Conservation (phyloP, 2,329 filamentous ascomycete genomes). For the Pyricularia pennisetigena region DNA sequence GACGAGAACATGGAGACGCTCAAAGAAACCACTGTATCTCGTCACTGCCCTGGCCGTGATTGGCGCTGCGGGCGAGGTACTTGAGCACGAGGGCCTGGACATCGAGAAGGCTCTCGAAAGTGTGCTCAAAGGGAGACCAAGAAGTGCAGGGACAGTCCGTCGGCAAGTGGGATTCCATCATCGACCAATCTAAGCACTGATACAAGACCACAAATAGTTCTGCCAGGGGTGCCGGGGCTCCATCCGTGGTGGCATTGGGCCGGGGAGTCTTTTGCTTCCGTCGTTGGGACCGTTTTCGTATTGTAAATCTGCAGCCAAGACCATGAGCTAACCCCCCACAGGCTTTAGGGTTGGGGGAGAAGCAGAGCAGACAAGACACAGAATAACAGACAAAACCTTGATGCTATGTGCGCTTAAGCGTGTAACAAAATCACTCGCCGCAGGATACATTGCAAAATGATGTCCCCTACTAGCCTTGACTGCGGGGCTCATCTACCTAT, state of each 20-base stretch:
- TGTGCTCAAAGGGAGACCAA: not conserved
- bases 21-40: not conserved
- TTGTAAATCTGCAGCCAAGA: not conserved
- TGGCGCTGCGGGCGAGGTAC: not conserved
- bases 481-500: too few relatives aligned
- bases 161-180: not conserved
- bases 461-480: too few relatives aligned
- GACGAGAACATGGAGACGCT: not conserved
- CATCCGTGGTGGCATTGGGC: not conserved
- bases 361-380: not conserved
- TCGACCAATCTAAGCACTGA: not conserved
- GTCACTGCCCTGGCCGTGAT: not conserved
- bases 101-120: not conserved
- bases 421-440: too few relatives aligned
- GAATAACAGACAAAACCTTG: not conserved
- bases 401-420: too few relatives aligned
- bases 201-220: not conserved
- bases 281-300: not conserved
- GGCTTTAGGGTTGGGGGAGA: not conserved
- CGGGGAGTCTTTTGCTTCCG: not conserved
- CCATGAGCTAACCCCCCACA: not conserved
- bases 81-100: not conserved
- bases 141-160: not conserved
- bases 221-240: not conserved
- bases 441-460: too few relatives aligned